Percentiles rank a stretch among this genome's conserved stretches.
Conservation (phyloP, 352 stramenopile species). For the Phytophthora hybrid region DNA sequence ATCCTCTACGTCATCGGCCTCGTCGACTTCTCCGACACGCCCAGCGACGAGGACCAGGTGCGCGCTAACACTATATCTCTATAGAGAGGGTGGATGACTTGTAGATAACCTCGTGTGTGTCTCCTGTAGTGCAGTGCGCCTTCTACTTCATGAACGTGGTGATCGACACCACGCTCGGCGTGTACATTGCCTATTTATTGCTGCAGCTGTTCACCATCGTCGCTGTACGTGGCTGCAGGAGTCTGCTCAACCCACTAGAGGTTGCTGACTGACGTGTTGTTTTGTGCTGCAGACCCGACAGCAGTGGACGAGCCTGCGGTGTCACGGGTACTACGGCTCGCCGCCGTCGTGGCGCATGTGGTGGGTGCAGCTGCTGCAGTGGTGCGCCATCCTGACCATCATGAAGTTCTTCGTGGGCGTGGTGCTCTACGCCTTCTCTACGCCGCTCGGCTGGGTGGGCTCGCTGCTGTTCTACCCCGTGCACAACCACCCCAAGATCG, state of each 20-base stretch:
- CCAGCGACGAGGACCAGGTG: slow-evolving; percentile 72
- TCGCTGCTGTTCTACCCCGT: slow-evolving; percentile 75
- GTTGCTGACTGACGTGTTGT: background rate
- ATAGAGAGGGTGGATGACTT: background rate
- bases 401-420: slow-evolving; percentile 79
- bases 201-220: slow-evolving; percentile 65
- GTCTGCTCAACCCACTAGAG: background rate
- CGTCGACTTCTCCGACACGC: slow-evolving; percentile 60
- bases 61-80: background rate
- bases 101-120: background rate
- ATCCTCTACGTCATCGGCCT: slow-evolving; percentile 82
- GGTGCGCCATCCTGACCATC: slow-evolving; percentile 66
- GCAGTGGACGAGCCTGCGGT: slow-evolving; percentile 68
- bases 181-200: slow-evolving; percentile 83
- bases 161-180: slow-evolving; percentile 86
- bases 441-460: slow-evolving; percentile 64
- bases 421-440: slow-evolving; percentile 70
- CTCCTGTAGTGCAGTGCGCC: slow-evolving; percentile 69
- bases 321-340: slow-evolving; percentile 73
- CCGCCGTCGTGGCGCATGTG: slow-evolving; percentile 74
- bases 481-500: slow-evolving; percentile 74
- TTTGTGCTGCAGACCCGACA: slow-evolving; percentile 46
- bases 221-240: slow-evolving; percentile 46
- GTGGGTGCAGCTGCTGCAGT: slow-evolving; percentile 69
- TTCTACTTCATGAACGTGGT: slow-evolving; percentile 92